Base-by-base conservation (phyloP, 257 asterid species). In the Coffea canephora region DNA sequence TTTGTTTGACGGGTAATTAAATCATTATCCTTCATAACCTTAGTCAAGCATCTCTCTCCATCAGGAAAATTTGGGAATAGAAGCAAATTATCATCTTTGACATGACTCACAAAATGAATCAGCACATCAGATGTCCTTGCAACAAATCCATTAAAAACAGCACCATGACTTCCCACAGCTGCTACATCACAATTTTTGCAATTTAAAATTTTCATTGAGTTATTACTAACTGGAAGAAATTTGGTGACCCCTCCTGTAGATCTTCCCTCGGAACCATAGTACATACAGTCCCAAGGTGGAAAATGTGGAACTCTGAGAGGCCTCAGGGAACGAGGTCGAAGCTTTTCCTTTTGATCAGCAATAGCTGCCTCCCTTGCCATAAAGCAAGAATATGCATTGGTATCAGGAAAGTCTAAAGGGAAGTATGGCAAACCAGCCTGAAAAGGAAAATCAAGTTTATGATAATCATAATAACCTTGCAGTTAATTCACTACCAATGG, bases 361-460 rank as follows among this genome's bases (percentile, higher is more conserved):
- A 77, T 87, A 82, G 77, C 81, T 68, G 88, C 87, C 83, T 91
- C 93, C 84, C 79, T 84, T 73, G 74, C 87, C 97, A 90, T 89
- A 21, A 83, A 59, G 65, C 83, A 77, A 6, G 92, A 79, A 81
- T 89, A 91, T 46, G 97, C 93, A 67, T 81, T 84, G 91, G 93
- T 86, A 71, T 95, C 98, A 54, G 99, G 97, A 85, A 90, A 93
- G 78, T 93, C 96, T 9, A 69, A 80, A 73, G 99, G 98, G 78
- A 95, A 93, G 79, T 71, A 86, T 43, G 99, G 94, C 84, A 89
- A 86, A 55, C 93, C 97, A 81, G 87, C 82, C 99, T 95, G 93
- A 80, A 87, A 84, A 55, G 82, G 67, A 71, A 49, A 76, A 78
- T 31, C 48, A 15, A 34, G 36, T 64, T 31, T 31, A 8, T 75